A percentile compares a stretch with the other conserved stretches of the same genome.
These are phyloP conservation scores for Colletotrichum chrysophilum DNA, from an alignment of 2,329 filamentous ascomycete species.

Conservation along the genomic window DNA sequence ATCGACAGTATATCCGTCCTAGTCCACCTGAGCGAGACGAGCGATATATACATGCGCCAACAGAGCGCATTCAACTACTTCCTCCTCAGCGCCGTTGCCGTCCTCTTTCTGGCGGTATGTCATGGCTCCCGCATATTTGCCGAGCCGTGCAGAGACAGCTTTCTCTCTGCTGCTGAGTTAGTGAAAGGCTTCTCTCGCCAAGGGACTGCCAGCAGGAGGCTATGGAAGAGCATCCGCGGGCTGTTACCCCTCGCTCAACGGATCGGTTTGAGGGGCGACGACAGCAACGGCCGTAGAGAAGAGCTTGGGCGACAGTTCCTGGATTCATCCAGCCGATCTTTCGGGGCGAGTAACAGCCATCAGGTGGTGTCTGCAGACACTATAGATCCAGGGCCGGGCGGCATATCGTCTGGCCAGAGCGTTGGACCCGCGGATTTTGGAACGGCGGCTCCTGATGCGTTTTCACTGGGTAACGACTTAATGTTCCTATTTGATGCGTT, in stretches of 20 bases:
- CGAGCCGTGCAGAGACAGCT: constrained; percentile 35
- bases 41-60: constrained; percentile 41
- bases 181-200: constrained; percentile 35
- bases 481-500: constrained; percentile 40
- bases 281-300: background rate
- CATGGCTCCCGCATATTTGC: constrained; percentile 48
- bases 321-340: background rate
- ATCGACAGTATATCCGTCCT: constrained; percentile 37
- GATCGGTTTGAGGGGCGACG: constrained; percentile 26
- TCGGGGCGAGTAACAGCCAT: background rate
- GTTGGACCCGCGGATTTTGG: background rate
- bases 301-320: background rate
- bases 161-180: constrained; percentile 35
- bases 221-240: constrained; percentile 41
- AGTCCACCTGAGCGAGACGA: constrained; percentile 38
- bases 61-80: constrained; percentile 47
- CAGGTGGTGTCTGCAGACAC: background rate
- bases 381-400: background rate
- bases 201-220: constrained; percentile 33
- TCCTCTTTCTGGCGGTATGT: constrained; percentile 48
- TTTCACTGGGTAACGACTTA: constrained; percentile 37
- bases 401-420: background rate
- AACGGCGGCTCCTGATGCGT: constrained; percentile 32
- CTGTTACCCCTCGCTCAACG: constrained; percentile 34
- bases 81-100: constrained; percentile 40